Percentiles rank a stretch among this genome's conserved stretches.
phyloP scores from a whole-genome alignment of 2,329 filamentous ascomycete species.

The Aspergillus sp. region DNA sequence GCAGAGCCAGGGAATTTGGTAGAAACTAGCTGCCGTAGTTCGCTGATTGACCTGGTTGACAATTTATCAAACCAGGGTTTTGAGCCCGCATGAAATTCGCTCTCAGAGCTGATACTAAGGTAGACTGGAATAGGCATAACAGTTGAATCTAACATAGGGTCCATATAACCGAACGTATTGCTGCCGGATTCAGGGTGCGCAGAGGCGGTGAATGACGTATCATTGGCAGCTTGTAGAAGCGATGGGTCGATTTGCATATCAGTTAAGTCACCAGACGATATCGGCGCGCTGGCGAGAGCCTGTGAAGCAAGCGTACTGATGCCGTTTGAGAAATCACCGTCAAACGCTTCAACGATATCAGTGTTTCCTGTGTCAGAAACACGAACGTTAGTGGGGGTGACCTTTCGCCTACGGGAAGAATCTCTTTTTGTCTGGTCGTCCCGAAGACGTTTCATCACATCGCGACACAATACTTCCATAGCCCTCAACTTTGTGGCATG shows the following conservation, averaged over 20 bases:
- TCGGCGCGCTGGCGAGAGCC: constrained; percentile 43
- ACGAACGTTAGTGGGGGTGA: constrained; percentile 22
- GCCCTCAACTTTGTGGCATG: constrained; percentile 61
- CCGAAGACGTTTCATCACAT: constrained; percentile 74
- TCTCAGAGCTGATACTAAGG: constrained; percentile 68
- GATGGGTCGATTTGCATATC: constrained; percentile 66
- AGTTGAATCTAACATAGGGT: constrained; percentile 34
- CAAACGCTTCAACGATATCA: constrained; percentile 22
- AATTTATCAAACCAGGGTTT: constrained; percentile 67
- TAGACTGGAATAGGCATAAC: constrained; percentile 58
- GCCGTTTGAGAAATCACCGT: constrained; percentile 36
- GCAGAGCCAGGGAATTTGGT: constrained; percentile 61
- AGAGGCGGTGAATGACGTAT: constrained; percentile 39
- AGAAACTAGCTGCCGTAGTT: constrained; percentile 62
- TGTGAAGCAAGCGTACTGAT: constrained; percentile 46
- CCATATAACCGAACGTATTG: constrained; percentile 36
- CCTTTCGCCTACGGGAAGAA: constrained; percentile 44
- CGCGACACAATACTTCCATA: constrained; percentile 69
- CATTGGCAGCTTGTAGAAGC: constrained; percentile 58
- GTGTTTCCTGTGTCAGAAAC: constrained; percentile 23
- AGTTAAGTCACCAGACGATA: constrained; percentile 40
- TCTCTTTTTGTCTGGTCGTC: constrained; percentile 64
- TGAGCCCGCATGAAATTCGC: constrained; percentile 50
- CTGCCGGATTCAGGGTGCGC: constrained; percentile 31
- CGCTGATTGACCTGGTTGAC: constrained; percentile 56